Base-by-base conservation (phyloP, 2,329 filamentous ascomycete species). In the Triangularia setosa region DNA sequence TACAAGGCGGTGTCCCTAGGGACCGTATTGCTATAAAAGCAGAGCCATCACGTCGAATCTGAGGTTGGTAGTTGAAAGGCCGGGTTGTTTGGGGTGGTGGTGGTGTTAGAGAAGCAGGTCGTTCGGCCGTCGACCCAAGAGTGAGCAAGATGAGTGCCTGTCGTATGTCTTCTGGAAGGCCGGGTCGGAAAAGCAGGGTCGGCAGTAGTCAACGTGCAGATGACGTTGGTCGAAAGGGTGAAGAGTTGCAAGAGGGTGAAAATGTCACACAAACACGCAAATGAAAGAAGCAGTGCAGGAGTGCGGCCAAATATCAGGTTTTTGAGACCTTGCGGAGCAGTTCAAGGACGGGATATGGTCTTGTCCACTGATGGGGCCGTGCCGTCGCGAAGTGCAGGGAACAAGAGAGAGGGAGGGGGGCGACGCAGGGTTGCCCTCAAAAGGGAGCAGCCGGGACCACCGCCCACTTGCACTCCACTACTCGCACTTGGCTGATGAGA, bases 1-100 rank as follows among this genome's bases (percentile, higher is more conserved):
- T 69, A 67, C 63, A 69, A 70, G 70, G 64, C 65, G 69, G 71
- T 75, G 76, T 78, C 76, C 76, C 76, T 77, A 77, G 71, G 76
- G 76, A 78, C 76, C 74, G 75, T 70, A 63, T 73, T 73, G 76
- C 75, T 78, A 78, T 78, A 77, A 77, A 65, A 70, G 69, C 58
- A 72, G 65, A 65, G 66, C 63, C 70, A 71, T 71, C 55, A 48
- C n/a, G 57, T 64, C 52, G 33, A 56, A 40, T 48, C 16, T 58
- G 24, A 28, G 58, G 54, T 61, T 9, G 33, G 16, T 25, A 33
- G 58, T 60, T 66, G 30, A 57, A 33, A 60, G 40, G 62, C 33
- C 27, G 30, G 65, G 30, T 62, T 55, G 68, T 69, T 68, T 65
- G 69, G 59, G 53, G 64, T n/a, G n/a, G 25, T 55, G 64, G 57